Conservation (phyloP, 2,329 filamentous ascomycete species). For the Scolecobasidium constrictum region DNA sequence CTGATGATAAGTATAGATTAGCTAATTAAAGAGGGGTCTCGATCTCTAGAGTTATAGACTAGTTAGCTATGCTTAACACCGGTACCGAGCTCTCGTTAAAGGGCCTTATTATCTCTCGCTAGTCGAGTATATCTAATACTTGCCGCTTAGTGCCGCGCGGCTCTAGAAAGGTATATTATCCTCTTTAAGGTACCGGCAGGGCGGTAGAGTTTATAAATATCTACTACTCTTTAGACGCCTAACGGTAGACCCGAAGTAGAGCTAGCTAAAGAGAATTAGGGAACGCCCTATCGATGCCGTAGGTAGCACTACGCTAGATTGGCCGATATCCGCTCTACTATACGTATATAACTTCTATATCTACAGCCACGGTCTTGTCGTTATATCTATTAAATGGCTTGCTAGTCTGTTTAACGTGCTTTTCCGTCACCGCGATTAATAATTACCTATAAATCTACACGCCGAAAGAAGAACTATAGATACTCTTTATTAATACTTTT, state of each 20-base stretch:
- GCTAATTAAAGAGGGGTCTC: no score
- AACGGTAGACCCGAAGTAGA: neutral
- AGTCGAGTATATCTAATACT: neutral
- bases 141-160: neutral
- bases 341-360: neutral
- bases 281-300: neutral
- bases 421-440: neutral
- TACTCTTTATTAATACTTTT: neutral
- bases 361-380: neutral
- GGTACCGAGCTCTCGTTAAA: neutral
- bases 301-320: neutral
- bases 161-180: neutral
- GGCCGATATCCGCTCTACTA: neutral
- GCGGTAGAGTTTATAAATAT: neutral
- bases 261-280: neutral
- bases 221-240: neutral
- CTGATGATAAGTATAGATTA: no score
- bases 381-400: neutral
- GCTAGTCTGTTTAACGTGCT: constrained; percentile 1
- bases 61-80: neutral
- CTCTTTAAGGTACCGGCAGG: neutral
- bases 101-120: neutral
- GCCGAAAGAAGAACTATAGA: neutral
- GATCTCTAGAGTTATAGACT: no score
- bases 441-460: neutral